Conservation (phyloP, 2,329 filamentous ascomycete genomes). For the Calonectria crousiana region DNA sequence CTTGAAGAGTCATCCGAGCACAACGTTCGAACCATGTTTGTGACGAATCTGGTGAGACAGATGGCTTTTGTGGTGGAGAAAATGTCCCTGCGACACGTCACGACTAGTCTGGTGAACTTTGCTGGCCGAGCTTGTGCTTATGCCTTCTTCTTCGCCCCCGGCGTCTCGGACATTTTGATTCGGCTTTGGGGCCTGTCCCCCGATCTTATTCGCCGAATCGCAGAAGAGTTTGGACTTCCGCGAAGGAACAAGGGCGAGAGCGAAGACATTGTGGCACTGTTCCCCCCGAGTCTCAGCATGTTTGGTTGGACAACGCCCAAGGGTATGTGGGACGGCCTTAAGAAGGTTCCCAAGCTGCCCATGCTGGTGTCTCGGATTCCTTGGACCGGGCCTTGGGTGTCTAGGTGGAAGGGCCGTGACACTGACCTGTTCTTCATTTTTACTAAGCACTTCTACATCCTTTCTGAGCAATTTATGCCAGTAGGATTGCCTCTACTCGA, state of each 20-base stretch:
- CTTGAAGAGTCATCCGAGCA: conserved; percentile 80
- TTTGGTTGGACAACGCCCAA: conserved; percentile 68
- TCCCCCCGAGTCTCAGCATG: conserved; percentile 74
- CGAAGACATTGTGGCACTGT: conserved; percentile 75
- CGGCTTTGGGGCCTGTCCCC: conserved; percentile 82
- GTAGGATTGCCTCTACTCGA: conserved; percentile 63
- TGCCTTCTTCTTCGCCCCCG: conserved; percentile 92
- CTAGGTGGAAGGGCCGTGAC: conserved; percentile 87
- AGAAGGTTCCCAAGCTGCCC: conserved; percentile 73
- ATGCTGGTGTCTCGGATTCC: conserved; percentile 78
- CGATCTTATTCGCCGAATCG: conserved; percentile 76
- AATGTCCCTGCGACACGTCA: conserved; percentile 81
- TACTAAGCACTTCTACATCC: conserved; percentile 85
- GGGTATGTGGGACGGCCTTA: conserved; percentile 67
- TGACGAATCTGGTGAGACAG: conserved; percentile 83
- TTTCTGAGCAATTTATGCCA: conserved; percentile 80
- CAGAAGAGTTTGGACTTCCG: conserved; percentile 76
- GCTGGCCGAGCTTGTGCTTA: conserved; percentile 92
- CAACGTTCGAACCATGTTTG: conserved; percentile 89
- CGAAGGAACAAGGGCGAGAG: conserved; percentile 67
- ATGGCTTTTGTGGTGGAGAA: conserved; percentile 91
- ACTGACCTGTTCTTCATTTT: conserved; percentile 94
- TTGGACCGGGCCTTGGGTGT: conserved; percentile 88
- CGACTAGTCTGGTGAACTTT: conserved; percentile 80
- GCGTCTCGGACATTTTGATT: conserved; percentile 85